Conservation (phyloP, 2,329 filamentous ascomycete genomes). For the Calonectria naviculata region DNA sequence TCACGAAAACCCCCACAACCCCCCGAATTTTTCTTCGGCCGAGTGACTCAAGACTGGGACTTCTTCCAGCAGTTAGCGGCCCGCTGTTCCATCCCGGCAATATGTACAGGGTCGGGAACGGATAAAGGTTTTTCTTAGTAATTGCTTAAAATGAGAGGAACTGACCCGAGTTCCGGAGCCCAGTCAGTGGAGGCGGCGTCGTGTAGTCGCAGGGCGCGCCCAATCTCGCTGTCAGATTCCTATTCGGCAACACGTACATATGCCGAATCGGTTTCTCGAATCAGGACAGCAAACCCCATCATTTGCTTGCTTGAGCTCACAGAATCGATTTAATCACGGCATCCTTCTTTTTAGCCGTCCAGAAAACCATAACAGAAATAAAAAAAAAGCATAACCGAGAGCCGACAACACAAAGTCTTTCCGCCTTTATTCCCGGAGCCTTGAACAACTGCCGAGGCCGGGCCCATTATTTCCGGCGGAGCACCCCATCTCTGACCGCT, state of each 20-base stretch:
- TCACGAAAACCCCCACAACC: conserved; percentile 4
- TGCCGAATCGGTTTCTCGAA: neutral
- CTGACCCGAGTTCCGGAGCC: neutral
- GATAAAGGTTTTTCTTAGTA: neutral
- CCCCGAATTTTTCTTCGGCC: conserved; percentile 11
- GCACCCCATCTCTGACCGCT: neutral
- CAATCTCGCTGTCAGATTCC: neutral
- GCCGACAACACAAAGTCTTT: neutral
- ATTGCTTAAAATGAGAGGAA: neutral
- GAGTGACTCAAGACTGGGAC: neutral
- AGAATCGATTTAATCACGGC: neutral
- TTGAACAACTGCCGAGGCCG: neutral
- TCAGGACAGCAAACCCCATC: neutral
- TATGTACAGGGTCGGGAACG: neutral
- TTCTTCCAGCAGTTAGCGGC: neutral
- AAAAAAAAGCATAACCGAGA: no score
- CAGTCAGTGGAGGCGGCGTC: neutral
- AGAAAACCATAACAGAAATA: no score
- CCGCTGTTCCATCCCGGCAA: neutral
- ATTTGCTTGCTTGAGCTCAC: neutral
- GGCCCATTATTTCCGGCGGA: neutral
- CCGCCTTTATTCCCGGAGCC: neutral
- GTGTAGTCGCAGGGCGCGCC: neutral
- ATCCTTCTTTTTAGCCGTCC: neutral
- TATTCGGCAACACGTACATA: neutral